Base-by-base conservation (phyloP, 768 basidiomycete species). In the Russula sp. region DNA sequence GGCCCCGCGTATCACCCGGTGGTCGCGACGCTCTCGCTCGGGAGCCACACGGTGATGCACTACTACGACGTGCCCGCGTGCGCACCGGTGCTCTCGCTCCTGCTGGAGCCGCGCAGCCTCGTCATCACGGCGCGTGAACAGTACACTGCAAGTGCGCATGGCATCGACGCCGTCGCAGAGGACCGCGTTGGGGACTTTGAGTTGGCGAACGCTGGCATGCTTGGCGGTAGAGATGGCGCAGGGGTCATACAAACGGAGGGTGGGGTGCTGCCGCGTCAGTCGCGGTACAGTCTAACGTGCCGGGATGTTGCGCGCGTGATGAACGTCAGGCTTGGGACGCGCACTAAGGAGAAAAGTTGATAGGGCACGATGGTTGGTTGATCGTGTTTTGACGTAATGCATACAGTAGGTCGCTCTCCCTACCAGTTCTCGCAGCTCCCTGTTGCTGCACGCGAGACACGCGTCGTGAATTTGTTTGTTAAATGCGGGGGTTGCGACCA, bases 11-110 rank as follows among this genome's bases (percentile, higher is more conserved):
- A 96, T 75, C 77, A 86, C 70, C 91, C 94, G 0, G 84, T 88
- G 5, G 94, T 97, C 1, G 88, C 91, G 1, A 97, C 95, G n/a
- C 75, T 98, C 55, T 94, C 94, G 14, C 76, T 97, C 62, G 87
- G 88, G 47, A 89, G 91, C 1, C 91, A 94, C 72, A 77, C 88
- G 2, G 77, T 92, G 60, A 87, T 98, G 67, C 82, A 93, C 74
- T 90, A 96, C 71, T 91, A 91, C 71, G 79, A 78, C 57, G 68
- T 78, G n/a, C 84, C 93, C 63, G 81, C 88, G 58, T 79, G 79
- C 45, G 76, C 71, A 9, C 91, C 93, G 2, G 74, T 86, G 31
- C 75, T 89, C 22, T 87, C 89, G 4, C 71, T 96, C 13, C 77
- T 95, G 27, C 79, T 98, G 64, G 91, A 97, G 70, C 89, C 89